Evolutionary conservation across 2,329 filamentous ascomycete species (phyloP).

Genomic region (Botrytis hyacinthi): DNA sequence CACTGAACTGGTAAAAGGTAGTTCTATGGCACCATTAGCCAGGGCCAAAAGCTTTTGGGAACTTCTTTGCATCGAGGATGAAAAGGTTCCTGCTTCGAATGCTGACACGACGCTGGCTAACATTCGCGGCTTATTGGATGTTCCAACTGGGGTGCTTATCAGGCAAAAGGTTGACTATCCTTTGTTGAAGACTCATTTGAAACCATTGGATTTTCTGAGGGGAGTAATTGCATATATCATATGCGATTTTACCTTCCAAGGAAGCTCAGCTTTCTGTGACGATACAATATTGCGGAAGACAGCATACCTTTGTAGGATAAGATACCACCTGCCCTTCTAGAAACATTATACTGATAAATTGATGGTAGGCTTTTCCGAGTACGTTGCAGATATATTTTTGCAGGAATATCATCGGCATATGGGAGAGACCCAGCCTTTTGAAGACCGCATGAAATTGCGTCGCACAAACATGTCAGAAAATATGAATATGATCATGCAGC

Average conservation of each 20-base stretch:
- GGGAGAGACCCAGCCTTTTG: background rate
- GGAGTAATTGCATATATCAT: background rate
- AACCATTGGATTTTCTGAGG: background rate
- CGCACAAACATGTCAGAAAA: background rate
- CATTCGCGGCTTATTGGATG: background rate
- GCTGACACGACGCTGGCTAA: background rate
- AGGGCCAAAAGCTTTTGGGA: background rate
- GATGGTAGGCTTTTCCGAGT: background rate
- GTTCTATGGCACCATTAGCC: background rate
- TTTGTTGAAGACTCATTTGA: background rate
- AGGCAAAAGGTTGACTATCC: background rate
- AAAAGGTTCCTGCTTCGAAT: background rate
- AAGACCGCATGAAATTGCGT: background rate
- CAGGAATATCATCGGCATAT: background rate
- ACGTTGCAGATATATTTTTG: background rate
- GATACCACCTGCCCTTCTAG: background rate
- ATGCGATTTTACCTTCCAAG: background rate
- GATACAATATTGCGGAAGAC: background rate
- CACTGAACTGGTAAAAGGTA: background rate
- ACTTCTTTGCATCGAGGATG: background rate
- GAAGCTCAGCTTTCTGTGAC: background rate
- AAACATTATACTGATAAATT: background rate
- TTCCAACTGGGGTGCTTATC: background rate
- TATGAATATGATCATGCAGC: slow-evolving; percentile 1
- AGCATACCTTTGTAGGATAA: background rate